Evolutionary conservation across 164 flowering plant species (phyloP), one percentile per base, ranked within the genome.

Genomic region (Tetrastigma voinierianum): DNA sequence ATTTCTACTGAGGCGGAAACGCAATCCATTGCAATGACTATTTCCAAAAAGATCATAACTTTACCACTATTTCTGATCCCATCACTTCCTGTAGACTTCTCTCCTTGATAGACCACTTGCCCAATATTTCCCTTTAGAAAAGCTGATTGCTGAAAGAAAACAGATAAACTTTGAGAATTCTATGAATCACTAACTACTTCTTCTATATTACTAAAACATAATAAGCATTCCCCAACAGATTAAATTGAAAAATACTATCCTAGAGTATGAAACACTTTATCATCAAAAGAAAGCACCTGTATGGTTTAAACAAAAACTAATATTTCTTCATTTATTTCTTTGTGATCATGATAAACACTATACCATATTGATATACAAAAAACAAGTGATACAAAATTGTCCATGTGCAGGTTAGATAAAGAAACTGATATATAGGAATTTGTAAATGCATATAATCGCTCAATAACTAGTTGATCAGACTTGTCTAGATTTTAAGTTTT

Each of bases 61-160:
- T 72, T 63, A 81, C 86, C 64, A 1, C 46, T 68, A 0, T 54
- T 62, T 73, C 78, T 43, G 73, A 53, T 67, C 69, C 83, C 61
- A 73, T 18, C 59, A 67, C 62, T 63, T 77, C 87, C 24, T 61
- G 75, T 3, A 74, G 66, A 63, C 83, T n/a, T 81, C 70, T 81
- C 84, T n/a, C 59, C 65, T 71, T 9, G 73, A 43, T 43, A 78
- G 57, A 69, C 72, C 74, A n/a, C 55, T 71, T 72, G 17, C 16
- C 51, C 48, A 80, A 66, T 40, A 70, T 66, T 70, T 72, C 82
- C 64, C 56, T 76, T 67, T 60, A 61, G 19, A 68, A 68, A 77
- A 75, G 73, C 57, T 57, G 89, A 87, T 65, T 82, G 84, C 90
- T 84, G 82, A 46, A 74, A 76, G 20, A 2, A 70, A 40, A 51